Percentiles rank a stretch among this genome's conserved stretches.
phyloP scores from a whole-genome alignment of 2,329 filamentous ascomycete species.

The Geosmithia morbida region DNA sequence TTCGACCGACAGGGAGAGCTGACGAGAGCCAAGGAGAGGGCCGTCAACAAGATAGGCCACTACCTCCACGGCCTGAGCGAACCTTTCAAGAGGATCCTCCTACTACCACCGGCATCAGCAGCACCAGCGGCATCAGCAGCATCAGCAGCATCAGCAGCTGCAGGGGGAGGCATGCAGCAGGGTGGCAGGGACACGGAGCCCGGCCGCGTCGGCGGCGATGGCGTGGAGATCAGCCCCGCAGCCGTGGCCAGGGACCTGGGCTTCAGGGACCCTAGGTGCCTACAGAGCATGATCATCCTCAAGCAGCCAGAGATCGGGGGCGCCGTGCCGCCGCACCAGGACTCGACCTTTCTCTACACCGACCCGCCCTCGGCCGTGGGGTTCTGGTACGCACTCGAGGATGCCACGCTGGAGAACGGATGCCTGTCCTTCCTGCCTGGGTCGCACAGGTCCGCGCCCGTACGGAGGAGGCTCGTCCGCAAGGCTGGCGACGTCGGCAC shows the following conservation, averaged over 20 bases:
- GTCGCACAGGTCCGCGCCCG: constrained; percentile 59
- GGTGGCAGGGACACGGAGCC: too few relatives aligned
- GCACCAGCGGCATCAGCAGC: neutral
- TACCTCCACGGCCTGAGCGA: constrained; percentile 55
- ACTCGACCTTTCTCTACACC: constrained; percentile 86
- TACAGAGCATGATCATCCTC: constrained; percentile 98
- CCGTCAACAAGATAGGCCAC: constrained; percentile 85
- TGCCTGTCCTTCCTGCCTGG: constrained; percentile 79
- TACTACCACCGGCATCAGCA: neutral
- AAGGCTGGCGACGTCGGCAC: constrained; percentile 39
- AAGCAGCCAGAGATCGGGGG: constrained; percentile 96
- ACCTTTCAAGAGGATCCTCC: constrained; percentile 45
- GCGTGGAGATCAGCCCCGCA: constrained; percentile 29
- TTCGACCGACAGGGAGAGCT: constrained; percentile 54
- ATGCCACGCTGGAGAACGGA: constrained; percentile 74
- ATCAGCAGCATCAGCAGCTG: too few relatives aligned
- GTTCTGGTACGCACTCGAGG: constrained; percentile 95
- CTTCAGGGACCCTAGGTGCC: constrained; percentile 58
- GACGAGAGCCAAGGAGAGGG: constrained; percentile 62
- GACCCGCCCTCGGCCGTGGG: constrained; percentile 78
- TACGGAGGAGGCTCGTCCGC: constrained; percentile 64
- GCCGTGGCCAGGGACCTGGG: constrained; percentile 58
- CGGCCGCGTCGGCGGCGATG: too few relatives aligned
- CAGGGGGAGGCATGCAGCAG: too few relatives aligned
- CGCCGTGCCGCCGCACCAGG: constrained; percentile 80